Base-by-base conservation (phyloP, 441 rosid species). In the Mallotus repandus region DNA sequence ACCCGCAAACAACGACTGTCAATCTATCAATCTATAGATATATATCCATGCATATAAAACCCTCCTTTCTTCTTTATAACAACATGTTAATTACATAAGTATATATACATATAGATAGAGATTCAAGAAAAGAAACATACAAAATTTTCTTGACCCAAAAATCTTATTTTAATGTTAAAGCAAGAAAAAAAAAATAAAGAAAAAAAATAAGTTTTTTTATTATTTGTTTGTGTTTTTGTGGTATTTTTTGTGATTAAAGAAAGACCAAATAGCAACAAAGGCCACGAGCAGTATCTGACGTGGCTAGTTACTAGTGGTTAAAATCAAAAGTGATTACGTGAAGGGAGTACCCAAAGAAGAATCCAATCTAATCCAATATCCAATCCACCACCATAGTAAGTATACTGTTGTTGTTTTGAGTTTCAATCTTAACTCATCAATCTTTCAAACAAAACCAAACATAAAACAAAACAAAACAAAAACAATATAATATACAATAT, bases 1-100 rank as follows among this genome's bases (percentile, higher is more conserved):
- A 86, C 77, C 88, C 32, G 88, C 92, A 84, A 86, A 78, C 77
- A 78, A 84, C 79, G 86, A 70, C 88, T 88, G 62, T 38, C 22
- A 68, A 75, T 62, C 52, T 68, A 59, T 62, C 53, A 58, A 12
- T 9, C 48, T 45, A 35, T 65, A 21, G 13, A n/a, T n/a, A 50
- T 12, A 4, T 15, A 49, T 61, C 52, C 55, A 32, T 63, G 63
- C 74, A 69, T 68, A 58, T 53, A 4, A 3, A 13, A 49, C 22
- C 21, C 6, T 0, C 5, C 2, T n/a, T 35, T 14, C 22, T 45
- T 18, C 53, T 18, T 19, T 19, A 4, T 9, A 8, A 1, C 35
- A 58, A 6, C 15, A 57, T 11, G 12, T 55, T 9, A 9, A n/a
- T 55, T 18, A n/a, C n/a, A 55, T 55, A n/a, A 12, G 15, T 35